Evolutionary conservation across 2,329 filamentous ascomycete genomes (phyloP).

Genomic region (Annulohypoxylon truncatum): DNA sequence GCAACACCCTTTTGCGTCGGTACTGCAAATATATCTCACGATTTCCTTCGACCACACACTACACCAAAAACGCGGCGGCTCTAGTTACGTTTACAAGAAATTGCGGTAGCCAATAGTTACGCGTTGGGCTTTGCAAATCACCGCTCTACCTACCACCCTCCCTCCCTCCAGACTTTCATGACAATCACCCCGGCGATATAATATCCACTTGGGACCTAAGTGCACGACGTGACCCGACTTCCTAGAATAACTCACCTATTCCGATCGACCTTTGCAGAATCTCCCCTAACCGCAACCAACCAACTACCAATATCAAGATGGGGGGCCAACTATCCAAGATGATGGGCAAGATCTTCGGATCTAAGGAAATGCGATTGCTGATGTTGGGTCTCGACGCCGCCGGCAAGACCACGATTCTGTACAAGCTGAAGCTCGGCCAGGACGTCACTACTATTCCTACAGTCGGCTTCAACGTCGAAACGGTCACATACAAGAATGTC

Average conservation of each 20-base stretch:
- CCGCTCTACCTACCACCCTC: constrained; percentile 15
- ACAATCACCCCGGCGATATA: constrained; percentile 21
- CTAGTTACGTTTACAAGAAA: neutral
- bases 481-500: constrained; percentile 99
- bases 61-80: constrained; percentile 10
- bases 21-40: constrained; percentile 1
- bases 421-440: constrained; percentile 99
- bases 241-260: neutral
- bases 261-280: neutral
- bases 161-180: constrained; percentile 4
- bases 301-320: constrained; percentile 69
- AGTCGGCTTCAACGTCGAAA: constrained; percentile 99
- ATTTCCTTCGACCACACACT: constrained; percentile 6
- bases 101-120: constrained; percentile 23
- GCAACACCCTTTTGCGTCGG: constrained; percentile 13
- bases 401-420: constrained; percentile 99
- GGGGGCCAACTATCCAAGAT: constrained; percentile 95
- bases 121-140: constrained; percentile 24
- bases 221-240: constrained; percentile 1
- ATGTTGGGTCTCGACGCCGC: constrained; percentile 99
- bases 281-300: neutral
- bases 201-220: neutral
- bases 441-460: constrained; percentile 99
- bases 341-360: constrained; percentile 95
- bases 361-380: constrained; percentile 99